phyloP scores from a whole-genome alignment of 257 asterid species.

The Datura wrightii region DNA sequence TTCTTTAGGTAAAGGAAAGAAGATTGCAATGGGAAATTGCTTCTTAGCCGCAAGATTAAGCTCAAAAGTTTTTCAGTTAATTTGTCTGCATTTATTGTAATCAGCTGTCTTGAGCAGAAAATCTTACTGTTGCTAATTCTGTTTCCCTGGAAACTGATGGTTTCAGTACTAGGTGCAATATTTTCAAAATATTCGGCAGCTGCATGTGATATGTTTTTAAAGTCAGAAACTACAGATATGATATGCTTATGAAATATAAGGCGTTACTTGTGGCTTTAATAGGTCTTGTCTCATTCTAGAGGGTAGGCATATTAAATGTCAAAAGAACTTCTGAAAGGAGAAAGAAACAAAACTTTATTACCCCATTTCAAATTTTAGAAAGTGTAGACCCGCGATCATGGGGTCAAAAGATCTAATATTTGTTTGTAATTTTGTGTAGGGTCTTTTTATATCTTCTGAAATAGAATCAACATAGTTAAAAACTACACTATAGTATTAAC shows the following conservation, averaged over 20 bases:
- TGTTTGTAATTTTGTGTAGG: neutral
- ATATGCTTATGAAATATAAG: neutral
- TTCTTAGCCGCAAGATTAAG: neutral
- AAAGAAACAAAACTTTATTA: neutral
- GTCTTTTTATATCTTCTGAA: neutral
- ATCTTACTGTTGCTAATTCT: neutral
- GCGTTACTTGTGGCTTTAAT: conserved; percentile 6
- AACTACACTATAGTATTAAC: neutral
- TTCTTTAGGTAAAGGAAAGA: neutral
- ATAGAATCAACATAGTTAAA: neutral
- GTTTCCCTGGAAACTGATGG: conserved; percentile 11
- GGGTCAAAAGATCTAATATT: neutral
- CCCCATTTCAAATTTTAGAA: neutral
- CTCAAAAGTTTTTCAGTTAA: neutral
- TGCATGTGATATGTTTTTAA: neutral
- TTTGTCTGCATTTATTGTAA: neutral
- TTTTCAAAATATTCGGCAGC: conserved; percentile 6
- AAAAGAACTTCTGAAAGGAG: neutral
- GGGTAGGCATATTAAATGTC: neutral
- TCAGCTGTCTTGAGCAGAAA: neutral
- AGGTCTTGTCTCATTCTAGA: neutral
- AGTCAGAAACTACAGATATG: conserved; percentile 30
- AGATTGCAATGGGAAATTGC: neutral
- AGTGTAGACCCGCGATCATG: neutral
- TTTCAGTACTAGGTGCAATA: neutral